Conservation (phyloP, 129 eudicot genomes). For the Arctium lappa region DNA sequence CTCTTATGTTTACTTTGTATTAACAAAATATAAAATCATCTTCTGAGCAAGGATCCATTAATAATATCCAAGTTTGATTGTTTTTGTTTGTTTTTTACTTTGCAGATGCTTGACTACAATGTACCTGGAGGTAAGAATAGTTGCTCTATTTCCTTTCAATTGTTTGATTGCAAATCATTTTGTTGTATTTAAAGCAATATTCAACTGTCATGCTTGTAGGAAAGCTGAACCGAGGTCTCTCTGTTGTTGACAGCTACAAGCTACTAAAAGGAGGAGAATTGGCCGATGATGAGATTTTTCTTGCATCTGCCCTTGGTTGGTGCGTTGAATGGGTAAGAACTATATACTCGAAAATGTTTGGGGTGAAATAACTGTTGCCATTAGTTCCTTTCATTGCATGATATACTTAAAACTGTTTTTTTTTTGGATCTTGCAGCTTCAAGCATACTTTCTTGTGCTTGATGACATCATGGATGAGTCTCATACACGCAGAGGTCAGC, state of each 20-base stretch:
- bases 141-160: not conserved
- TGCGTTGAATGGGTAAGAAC: slow-evolving; percentile 83
- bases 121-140: slow-evolving; percentile 71
- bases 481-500: slow-evolving; percentile 89
- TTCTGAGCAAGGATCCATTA: not conserved
- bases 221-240: slow-evolving; percentile 84
- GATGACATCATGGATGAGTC: slow-evolving; percentile 95
- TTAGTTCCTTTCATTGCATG: slow-evolving; percentile 2
- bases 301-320: slow-evolving; percentile 79
- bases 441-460: slow-evolving; percentile 90
- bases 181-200: not conserved
- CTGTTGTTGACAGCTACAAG: slow-evolving; percentile 86
- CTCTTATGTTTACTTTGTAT: not conserved
- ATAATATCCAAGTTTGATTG: slow-evolving; percentile 12
- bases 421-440: slow-evolving; percentile 52
- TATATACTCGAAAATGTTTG: not conserved
- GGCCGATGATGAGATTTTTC: slow-evolving; percentile 66
- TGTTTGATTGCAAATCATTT: slow-evolving; percentile 2
- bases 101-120: slow-evolving; percentile 93
- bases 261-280: slow-evolving; percentile 75
- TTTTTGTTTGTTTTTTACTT: slow-evolving; percentile 19
- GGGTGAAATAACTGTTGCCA: not conserved
- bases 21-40: not conserved
- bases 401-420: slow-evolving; percentile 4
- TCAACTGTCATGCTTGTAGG: slow-evolving; percentile 40